Conservation (phyloP, 1,284 basidiomycete genomes). For the Boletus sp. region DNA sequence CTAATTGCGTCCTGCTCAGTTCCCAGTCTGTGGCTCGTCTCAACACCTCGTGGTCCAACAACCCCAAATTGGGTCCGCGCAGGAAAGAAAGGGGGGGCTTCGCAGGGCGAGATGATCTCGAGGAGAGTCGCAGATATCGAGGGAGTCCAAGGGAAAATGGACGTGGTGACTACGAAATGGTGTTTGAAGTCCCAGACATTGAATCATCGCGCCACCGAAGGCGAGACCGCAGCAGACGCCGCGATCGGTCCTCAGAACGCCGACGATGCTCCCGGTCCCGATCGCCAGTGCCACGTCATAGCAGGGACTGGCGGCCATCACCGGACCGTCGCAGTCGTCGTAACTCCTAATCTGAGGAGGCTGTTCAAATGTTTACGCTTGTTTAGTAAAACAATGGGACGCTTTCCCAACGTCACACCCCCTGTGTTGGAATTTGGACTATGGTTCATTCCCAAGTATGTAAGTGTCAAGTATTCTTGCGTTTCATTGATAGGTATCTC, state of each 20-base stretch:
- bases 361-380: conserved; percentile 16
- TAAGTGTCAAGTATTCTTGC: conserved; percentile 15
- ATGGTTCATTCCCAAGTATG: conserved; percentile 15
- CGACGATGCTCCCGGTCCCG: conserved; percentile 24
- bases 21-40: conserved; percentile 85
- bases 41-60: conserved; percentile 72
- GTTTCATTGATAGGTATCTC: not conserved
- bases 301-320: conserved; percentile 15
- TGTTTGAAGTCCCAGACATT: conserved; percentile 58
- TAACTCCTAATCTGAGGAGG: conserved; percentile 2
- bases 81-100: conserved; percentile 45
- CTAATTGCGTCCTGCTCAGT: conserved; percentile 39
- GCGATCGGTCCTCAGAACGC: conserved; percentile 23
- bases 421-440: conserved; percentile 21
- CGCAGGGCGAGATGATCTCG: conserved; percentile 69
- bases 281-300: conserved; percentile 22
- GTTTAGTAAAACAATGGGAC: conserved; percentile 19
- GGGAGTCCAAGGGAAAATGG: conserved; percentile 36
- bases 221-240: conserved; percentile 21
- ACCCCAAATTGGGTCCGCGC: conserved; percentile 53
- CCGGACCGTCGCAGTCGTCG: conserved; percentile 8
- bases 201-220: conserved; percentile 20
- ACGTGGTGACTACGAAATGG: conserved; percentile 58
- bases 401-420: not conserved
- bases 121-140: conserved; percentile 63